Conservation (phyloP, 352 stramenopile species). For the Globisporangium abappressorium region DNA sequence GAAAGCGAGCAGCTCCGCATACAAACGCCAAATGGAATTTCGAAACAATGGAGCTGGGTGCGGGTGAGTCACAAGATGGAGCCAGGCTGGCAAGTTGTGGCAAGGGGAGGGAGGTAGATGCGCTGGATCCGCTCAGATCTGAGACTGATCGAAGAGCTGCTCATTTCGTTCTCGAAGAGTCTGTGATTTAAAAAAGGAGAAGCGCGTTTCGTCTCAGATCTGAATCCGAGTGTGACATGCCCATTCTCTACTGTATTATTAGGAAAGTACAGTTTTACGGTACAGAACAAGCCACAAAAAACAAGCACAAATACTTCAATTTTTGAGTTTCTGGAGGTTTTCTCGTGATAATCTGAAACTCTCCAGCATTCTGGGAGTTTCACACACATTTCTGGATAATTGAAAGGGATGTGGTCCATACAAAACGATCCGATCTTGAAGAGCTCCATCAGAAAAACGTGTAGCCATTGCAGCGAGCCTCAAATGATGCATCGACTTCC, state of each 20-base stretch:
- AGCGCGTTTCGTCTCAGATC: not conserved
- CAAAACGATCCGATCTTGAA: not conserved
- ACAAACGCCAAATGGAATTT: not conserved
- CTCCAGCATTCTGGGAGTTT: not conserved
- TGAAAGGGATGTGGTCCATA: not conserved
- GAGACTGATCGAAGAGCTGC: not conserved
- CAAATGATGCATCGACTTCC: no score
- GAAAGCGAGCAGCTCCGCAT: not conserved
- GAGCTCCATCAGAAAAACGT: not conserved
- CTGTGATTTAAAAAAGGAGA: not conserved
- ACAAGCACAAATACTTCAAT: no score
- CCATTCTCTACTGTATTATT: not conserved
- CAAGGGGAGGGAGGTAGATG: not conserved
- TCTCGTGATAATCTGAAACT: no score
- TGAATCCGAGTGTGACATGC: not conserved
- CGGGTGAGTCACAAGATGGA: constrained; percentile 9
- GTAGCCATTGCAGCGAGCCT: not conserved
- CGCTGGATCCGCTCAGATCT: constrained; percentile 6
- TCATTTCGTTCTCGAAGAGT: not conserved
- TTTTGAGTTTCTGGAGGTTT: no score
- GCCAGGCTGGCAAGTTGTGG: constrained; percentile 7
- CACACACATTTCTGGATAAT: not conserved
- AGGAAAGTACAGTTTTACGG: not conserved
- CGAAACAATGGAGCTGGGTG: constrained; percentile 8
- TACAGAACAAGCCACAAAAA: not conserved